Conservation (phyloP, 2,329 filamentous ascomycete genomes). For the Sporothrix globosa region DNA sequence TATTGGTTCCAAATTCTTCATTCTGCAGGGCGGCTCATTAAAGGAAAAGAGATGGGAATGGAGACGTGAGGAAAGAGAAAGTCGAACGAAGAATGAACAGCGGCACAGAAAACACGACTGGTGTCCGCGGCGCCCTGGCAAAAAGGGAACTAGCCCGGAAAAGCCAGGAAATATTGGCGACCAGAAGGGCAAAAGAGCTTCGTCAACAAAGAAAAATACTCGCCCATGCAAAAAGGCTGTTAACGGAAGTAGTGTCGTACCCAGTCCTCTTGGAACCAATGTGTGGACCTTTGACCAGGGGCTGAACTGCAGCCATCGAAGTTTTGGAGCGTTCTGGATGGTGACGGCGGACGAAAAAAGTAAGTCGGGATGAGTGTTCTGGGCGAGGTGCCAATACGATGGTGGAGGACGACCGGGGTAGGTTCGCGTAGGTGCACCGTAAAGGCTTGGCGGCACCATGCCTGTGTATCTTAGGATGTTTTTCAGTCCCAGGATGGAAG, state of each 20-base stretch:
- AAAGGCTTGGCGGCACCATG: slow-evolving; percentile 23
- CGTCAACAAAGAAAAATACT: slow-evolving; percentile 11
- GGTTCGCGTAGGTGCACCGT: background rate
- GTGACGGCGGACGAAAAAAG: background rate
- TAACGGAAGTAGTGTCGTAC: background rate
- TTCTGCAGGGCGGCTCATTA: slow-evolving; percentile 30
- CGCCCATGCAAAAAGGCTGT: background rate
- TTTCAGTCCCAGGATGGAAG: background rate
- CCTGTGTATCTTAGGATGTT: no score
- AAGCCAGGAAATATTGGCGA: background rate
- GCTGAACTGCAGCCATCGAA: background rate
- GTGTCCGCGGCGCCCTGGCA: background rate
- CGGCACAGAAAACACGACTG: background rate
- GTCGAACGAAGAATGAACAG: background rate
- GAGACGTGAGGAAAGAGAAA: background rate
- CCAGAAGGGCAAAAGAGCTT: background rate
- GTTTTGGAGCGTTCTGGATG: slow-evolving; percentile 20
- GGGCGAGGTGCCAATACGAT: slow-evolving; percentile 25
- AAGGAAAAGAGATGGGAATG: background rate
- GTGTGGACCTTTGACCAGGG: slow-evolving; percentile 9
- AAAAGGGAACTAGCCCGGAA: background rate
- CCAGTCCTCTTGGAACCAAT: slow-evolving; percentile 16
- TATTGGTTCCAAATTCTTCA: slow-evolving; percentile 29
- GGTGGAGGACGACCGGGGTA: slow-evolving; percentile 21
- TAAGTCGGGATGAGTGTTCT: slow-evolving; percentile 12